phyloP scores from a whole-genome alignment of 169 alveolate species.

The Plasmodium gaboni region DNA sequence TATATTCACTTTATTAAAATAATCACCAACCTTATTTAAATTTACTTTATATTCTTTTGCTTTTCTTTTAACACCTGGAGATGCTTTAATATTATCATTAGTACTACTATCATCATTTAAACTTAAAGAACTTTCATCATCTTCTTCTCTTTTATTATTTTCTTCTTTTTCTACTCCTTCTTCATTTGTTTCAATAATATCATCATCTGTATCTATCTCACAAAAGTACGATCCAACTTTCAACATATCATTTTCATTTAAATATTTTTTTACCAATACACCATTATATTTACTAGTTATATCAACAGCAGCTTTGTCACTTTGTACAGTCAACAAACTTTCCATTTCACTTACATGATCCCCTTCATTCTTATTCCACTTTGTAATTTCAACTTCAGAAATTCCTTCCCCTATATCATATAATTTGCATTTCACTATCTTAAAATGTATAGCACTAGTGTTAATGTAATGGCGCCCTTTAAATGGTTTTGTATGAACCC shows the following conservation, averaged over 20 bases:
- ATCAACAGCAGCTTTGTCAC: constrained; percentile 96
- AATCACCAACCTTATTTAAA: constrained; percentile 1
- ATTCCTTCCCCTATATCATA: constrained; percentile 91
- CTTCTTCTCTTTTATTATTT: background rate
- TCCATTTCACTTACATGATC: constrained; percentile 94
- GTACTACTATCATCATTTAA: background rate
- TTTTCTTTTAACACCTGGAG: constrained; percentile 71
- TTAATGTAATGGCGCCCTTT: constrained; percentile 30
- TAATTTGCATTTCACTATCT: constrained; percentile 87
- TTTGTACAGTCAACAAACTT: constrained; percentile 93
- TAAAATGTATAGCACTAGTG: constrained; percentile 67
- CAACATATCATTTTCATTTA: constrained; percentile 88
- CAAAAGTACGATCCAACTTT: constrained; percentile 87
- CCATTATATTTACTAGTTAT: constrained; percentile 95
- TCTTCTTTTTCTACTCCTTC: constrained; percentile 2
- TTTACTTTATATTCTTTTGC: constrained; percentile 38
- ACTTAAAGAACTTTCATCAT: constrained; percentile 9
- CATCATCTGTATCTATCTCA: constrained; percentile 87
- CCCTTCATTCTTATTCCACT: constrained; percentile 94
- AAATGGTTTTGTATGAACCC: background rate
- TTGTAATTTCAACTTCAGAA: constrained; percentile 93
- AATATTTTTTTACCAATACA: constrained; percentile 89
- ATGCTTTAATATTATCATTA: constrained; percentile 17
- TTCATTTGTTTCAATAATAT: constrained; percentile 14
- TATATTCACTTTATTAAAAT: constrained; percentile 23